A percentile compares a stretch with the other conserved stretches of the same genome.
phyloP scores from a whole-genome alignment of 2,329 filamentous ascomycete species.

The Pseudomassariella vexata region DNA sequence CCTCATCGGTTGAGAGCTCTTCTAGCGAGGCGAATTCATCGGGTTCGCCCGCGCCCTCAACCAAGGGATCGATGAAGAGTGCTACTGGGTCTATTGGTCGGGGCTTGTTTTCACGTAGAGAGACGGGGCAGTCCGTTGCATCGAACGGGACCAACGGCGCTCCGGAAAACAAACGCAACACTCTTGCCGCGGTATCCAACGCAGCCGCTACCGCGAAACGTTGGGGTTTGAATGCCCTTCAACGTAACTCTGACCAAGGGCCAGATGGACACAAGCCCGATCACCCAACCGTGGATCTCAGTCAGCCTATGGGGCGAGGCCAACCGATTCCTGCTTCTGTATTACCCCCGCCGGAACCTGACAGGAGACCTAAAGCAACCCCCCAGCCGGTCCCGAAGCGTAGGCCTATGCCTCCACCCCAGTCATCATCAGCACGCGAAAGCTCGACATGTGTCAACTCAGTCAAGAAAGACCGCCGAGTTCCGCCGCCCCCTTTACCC shows the following conservation, averaged over 20 bases:
- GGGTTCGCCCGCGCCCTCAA: constrained; percentile 17
- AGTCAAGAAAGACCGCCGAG: constrained; percentile 18
- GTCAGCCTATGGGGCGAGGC: constrained; percentile 27
- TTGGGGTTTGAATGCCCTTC: constrained; percentile 26
- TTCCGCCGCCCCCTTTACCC: constrained; percentile 22
- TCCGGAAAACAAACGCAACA: constrained; percentile 16
- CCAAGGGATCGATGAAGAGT: constrained; percentile 20
- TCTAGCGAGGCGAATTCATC: constrained; percentile 12
- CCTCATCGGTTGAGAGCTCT: constrained; percentile 21
- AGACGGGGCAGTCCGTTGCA: constrained; percentile 12
- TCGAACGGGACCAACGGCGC: constrained; percentile 10
- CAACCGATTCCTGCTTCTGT: constrained; percentile 26
- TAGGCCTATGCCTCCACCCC: constrained; percentile 19
- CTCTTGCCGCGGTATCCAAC: constrained; percentile 23
- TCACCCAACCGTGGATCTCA: constrained; percentile 21
- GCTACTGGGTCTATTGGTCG: constrained; percentile 18
- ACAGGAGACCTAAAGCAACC: constrained; percentile 16
- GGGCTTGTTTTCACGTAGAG: constrained; percentile 22
- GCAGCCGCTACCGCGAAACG: constrained; percentile 26
- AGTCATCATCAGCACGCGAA: constrained; percentile 13
- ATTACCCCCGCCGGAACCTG: constrained; percentile 24
- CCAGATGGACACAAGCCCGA: constrained; percentile 24
- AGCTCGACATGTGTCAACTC: constrained; percentile 15
- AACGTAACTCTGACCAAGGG: constrained; percentile 21
- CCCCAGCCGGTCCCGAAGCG: constrained; percentile 20